A percentile compares a stretch with the other conserved stretches of the same genome.
These are phyloP conservation scores for Blastobotrys capitulatus DNA, from an alignment of 1,139 yeast genomes.

Conservation along the genomic window DNA sequence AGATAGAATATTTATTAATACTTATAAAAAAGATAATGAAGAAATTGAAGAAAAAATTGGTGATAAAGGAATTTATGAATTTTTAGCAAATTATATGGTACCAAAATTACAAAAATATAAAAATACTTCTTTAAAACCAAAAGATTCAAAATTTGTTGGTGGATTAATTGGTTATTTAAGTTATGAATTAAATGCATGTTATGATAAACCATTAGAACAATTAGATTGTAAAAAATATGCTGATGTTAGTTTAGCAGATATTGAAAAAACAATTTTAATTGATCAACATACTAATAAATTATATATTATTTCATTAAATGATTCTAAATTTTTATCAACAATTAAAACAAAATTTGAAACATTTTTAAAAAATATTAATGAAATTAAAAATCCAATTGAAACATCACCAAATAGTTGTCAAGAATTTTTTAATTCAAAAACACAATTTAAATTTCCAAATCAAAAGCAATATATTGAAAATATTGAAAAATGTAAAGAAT, in stretches of 20 bases:
- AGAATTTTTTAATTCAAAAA: constrained; percentile 18
- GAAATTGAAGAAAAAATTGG: constrained; percentile 3
- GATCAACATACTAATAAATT: constrained; percentile 47
- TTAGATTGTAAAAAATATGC: constrained; percentile 39
- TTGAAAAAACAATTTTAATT: constrained; percentile 59
- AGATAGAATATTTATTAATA: constrained; percentile 30
- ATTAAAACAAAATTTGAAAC: background rate
- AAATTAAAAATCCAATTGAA: constrained; percentile 1
- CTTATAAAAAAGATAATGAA: constrained; percentile 17
- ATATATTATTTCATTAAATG: constrained; percentile 44
- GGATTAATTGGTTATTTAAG: constrained; percentile 83
- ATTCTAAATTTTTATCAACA: constrained; percentile 12
- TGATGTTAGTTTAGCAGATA: constrained; percentile 67
- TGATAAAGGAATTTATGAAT: constrained; percentile 42
- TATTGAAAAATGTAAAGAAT: constrained; percentile 62
- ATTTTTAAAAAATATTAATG: background rate
- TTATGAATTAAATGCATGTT: constrained; percentile 51
- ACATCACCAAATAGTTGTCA: constrained; percentile 17
- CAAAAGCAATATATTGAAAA: constrained; percentile 49
- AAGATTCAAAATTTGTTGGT: constrained; percentile 69
- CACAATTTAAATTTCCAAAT: constrained; percentile 48
- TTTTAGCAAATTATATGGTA: constrained; percentile 47
- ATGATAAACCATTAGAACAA: constrained; percentile 26
- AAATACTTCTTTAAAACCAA: constrained; percentile 21
- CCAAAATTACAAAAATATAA: constrained; percentile 27